Evolutionary conservation across 306 rosid species (phyloP).

Genomic region (Citrullus mucosospermus): DNA sequence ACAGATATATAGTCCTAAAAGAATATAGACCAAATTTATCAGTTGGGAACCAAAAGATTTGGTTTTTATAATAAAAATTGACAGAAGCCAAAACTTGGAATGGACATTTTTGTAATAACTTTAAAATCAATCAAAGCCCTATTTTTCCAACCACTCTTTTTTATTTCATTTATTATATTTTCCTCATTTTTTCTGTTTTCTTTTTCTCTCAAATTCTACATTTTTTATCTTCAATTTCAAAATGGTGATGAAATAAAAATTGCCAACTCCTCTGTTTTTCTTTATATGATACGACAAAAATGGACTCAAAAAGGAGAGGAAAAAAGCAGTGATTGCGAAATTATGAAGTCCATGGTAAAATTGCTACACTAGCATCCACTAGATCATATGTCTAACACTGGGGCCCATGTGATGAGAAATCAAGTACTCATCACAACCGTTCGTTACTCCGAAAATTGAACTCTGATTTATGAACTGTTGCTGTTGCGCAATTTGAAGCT

Average conservation of each 20-base stretch:
- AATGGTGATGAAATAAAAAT: not conserved
- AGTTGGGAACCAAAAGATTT: no score
- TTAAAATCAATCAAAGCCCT: no score
- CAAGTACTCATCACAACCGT: conserved; percentile 49
- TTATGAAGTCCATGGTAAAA: conserved; percentile 21
- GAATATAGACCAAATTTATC: no score
- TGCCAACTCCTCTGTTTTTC: not conserved
- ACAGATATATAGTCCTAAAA: no score
- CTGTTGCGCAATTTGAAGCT: conserved; percentile 22
- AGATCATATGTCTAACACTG: conserved; percentile 52
- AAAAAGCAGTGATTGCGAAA: not conserved
- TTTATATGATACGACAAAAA: not conserved
- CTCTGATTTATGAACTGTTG: conserved; percentile 28
- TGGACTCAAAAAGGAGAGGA: not conserved
- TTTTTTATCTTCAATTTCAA: not conserved
- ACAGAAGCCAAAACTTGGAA: no score
- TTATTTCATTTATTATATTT: no score
- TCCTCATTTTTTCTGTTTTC: not conserved
- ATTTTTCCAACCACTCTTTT: not conserved
- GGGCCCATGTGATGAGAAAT: conserved; percentile 48
- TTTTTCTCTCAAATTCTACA: not conserved
- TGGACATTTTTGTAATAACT: no score
- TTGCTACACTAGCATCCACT: conserved; percentile 29
- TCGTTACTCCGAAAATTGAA: conserved; percentile 50
- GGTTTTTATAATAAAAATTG: no score